Evolutionary conservation across 805 yeast species (phyloP), one percentile per base, ranked within the genome.

Genomic region (Spathaspora passalidarum): DNA sequence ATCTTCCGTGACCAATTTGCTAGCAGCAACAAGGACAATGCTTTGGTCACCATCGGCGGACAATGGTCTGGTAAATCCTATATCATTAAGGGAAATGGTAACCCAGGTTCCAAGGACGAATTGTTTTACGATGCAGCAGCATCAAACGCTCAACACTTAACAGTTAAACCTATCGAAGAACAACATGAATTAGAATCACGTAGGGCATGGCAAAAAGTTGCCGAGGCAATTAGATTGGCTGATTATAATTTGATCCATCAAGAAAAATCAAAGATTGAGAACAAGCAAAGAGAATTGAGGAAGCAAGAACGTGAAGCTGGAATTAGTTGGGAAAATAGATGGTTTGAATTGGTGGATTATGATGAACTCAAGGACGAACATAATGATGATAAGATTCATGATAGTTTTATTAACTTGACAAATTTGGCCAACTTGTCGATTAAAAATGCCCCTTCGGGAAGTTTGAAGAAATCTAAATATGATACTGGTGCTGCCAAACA

Each of bases 51-150:
- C 13, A 83, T 94, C 49, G 58, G 73, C 40, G 99, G 99, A 40
- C 97, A 90, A 72, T 94, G 98, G 99, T 83, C 94, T 13, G 92
- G 85, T 25, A 70, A 72, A 52, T 85, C 92, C 14, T 76, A 72
- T 56, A 82, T 88, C 52, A 71, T 68, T 51, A 76, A 79, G 61
- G 91, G 89, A 48, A 56, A 72, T 6, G 60, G 69, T 20, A 63
- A 80, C 8, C 72, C 73, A 16, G 48, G 75, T 2, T 60, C 74
- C 32, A 73, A 76, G 40, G 66, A 72, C 17, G 76, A 70, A 34
- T 55, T 81, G 26, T 87, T 87, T 59, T 84, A 82, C 60, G 88
- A 86, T 62, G 86, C 89, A 2, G 60, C 62, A 35, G 67, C 66
- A 37, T 62, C 68, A 26, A 63, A 66, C 26, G 77, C 84, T 4